phyloP scores from a whole-genome alignment of 2,329 filamentous ascomycete species.

The Fusarium sp. region DNA sequence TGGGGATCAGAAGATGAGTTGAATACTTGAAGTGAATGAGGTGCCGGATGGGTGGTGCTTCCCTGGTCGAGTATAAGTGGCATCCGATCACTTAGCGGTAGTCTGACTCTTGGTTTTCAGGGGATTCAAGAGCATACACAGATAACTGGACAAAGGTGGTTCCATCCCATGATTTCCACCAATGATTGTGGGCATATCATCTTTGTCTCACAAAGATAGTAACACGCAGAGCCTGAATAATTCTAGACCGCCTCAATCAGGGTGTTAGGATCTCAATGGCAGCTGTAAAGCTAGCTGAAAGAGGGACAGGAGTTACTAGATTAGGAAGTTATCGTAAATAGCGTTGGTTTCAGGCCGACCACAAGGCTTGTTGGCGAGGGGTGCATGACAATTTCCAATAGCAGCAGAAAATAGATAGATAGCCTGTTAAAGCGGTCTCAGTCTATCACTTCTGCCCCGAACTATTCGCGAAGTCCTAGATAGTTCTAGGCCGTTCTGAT shows the following conservation, averaged over 20 bases:
- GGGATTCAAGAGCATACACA: too few relatives aligned
- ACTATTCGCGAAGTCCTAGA: not conserved
- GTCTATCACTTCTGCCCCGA: not conserved
- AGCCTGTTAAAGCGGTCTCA: too few relatives aligned
- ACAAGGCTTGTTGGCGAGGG: rapidly evolving
- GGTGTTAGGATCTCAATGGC: not conserved
- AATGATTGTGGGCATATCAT: not conserved
- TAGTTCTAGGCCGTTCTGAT: not conserved
- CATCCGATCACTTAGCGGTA: not conserved
- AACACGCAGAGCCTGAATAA: not conserved
- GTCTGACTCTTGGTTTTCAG: not conserved
- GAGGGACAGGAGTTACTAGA: rapidly evolving
- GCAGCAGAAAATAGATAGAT: not conserved
- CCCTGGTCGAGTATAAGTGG: not conserved
- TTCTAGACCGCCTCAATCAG: not conserved
- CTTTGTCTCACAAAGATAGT: not conserved
- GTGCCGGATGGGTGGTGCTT: not conserved
- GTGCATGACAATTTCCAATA: not conserved
- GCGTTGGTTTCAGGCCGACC: not conserved
- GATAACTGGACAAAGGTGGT: not conserved
- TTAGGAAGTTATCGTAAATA: not conserved
- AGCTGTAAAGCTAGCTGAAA: not conserved
- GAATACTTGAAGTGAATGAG: not conserved
- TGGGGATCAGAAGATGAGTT: not conserved
- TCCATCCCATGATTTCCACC: not conserved